Evolutionary conservation across 371 early-diverging fungal species (phyloP).

Genomic region (Antonospora locustae): DNA sequence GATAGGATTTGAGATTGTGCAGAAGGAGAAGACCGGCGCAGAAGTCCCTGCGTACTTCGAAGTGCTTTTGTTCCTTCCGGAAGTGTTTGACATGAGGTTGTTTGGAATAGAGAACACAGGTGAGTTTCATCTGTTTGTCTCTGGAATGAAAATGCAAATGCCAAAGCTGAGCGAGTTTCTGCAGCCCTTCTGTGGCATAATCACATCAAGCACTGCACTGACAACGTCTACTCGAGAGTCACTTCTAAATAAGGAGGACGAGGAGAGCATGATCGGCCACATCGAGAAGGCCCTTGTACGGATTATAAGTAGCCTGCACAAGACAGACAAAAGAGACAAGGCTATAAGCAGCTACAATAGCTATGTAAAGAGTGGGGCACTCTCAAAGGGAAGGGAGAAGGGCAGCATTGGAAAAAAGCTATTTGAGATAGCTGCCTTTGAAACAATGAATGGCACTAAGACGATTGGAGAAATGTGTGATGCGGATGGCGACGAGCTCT

Average conservation of each 20-base stretch:
- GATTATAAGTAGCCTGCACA: not conserved
- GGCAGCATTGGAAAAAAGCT: not conserved
- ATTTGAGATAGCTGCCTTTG: not conserved
- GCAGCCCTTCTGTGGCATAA: not conserved
- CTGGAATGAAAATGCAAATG: not conserved
- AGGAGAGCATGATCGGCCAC: not conserved
- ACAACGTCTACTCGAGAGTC: slow-evolving; percentile 2
- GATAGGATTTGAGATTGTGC: not conserved
- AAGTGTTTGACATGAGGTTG: slow-evolving; percentile 2
- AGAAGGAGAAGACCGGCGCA: not conserved
- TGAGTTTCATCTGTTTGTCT: not conserved
- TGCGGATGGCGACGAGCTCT: slow-evolving; percentile 1
- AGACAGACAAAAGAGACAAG: not conserved
- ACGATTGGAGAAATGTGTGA: slow-evolving; percentile 8
- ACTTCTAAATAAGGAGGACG: slow-evolving; percentile 5
- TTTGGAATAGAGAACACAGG: slow-evolving; percentile 12
- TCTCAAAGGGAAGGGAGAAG: not conserved
- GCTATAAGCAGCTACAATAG: not conserved
- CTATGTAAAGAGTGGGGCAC: not conserved
- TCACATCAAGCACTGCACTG: slow-evolving; percentile 6
- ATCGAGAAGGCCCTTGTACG: not conserved
- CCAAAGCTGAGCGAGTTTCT: not conserved
- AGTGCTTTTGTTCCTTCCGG: slow-evolving; percentile 5
- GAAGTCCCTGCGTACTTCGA: not conserved
- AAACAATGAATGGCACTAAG: not conserved